Percentiles rank a stretch among this genome's conserved stretches.
These are phyloP conservation scores for Kazachstania bromeliacearum DNA, from an alignment of 805 yeast genomes.

Conservation along the genomic window DNA sequence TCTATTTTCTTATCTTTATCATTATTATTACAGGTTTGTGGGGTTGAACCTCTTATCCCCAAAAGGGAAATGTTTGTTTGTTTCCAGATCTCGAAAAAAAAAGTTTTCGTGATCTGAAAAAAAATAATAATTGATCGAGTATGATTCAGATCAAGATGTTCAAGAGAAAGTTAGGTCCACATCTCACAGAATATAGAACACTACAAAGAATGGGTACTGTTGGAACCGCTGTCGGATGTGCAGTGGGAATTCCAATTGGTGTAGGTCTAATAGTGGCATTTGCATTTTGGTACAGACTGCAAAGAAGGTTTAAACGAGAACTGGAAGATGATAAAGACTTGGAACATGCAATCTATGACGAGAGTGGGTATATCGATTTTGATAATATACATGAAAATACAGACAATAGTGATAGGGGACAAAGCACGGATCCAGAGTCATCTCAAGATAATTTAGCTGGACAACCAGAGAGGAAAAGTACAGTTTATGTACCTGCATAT, in stretches of 20 bases:
- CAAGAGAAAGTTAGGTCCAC: too few species aligned
- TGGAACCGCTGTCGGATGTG: conserved; percentile 40
- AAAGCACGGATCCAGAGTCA: too few species aligned
- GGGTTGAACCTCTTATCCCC: too few species aligned
- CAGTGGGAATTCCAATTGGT: conserved; percentile 43
- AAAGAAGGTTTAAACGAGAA: conserved; percentile 32
- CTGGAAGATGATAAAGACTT: conserved; percentile 30
- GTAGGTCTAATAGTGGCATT: conserved; percentile 31
- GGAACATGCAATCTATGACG: conserved; percentile 22
- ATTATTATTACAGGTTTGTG: too few species aligned
- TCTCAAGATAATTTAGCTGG: background rate
- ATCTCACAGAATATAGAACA: too few species aligned
- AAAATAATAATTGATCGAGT: too few species aligned
- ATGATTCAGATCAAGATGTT: too few species aligned
- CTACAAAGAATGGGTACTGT: conserved; percentile 18
- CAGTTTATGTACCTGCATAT: conserved; percentile 31
- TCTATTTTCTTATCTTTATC: too few species aligned
- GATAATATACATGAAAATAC: conserved; percentile 15
- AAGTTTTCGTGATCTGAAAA: too few species aligned
- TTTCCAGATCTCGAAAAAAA: too few species aligned
- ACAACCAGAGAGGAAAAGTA: conserved; percentile 2
- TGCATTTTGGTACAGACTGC: conserved; percentile 33
- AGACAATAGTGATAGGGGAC: too few species aligned
- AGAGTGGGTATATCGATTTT: conserved; percentile 31
- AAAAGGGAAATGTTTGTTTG: too few species aligned